Conservation (phyloP, 805 yeast genomes). For the Geotrichum ghanense region DNA sequence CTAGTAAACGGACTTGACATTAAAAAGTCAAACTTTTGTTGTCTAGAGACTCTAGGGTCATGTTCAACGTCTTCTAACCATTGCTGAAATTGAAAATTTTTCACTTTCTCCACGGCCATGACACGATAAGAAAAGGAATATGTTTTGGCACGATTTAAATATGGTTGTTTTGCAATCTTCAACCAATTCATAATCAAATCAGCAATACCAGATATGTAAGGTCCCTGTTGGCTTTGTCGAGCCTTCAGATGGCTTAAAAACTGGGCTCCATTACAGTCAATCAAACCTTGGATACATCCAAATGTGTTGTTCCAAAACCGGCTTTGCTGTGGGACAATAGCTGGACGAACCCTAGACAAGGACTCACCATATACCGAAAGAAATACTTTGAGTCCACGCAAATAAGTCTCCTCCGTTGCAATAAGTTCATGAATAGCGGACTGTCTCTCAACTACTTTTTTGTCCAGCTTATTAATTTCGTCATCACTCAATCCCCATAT, state of each 20-base stretch:
- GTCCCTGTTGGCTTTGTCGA: constrained; percentile 51
- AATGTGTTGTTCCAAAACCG: constrained; percentile 50
- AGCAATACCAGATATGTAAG: constrained; percentile 52
- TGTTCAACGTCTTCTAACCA: constrained; percentile 49
- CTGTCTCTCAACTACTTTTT: constrained; percentile 47
- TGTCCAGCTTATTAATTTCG: constrained; percentile 14
- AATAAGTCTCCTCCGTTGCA: constrained; percentile 56
- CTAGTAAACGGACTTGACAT: constrained; percentile 42
- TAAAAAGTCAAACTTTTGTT: constrained; percentile 35
- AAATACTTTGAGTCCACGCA: constrained; percentile 55
- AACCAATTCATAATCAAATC: constrained; percentile 58
- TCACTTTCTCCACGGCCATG: constrained; percentile 32
- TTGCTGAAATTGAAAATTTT: constrained; percentile 34
- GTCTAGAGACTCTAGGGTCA: constrained; percentile 32
- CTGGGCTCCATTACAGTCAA: constrained; percentile 41
- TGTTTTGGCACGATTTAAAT: constrained; percentile 45
- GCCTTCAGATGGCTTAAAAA: constrained; percentile 48
- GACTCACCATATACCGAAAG: constrained; percentile 43
- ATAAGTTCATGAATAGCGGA: constrained; percentile 68
- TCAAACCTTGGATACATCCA: constrained; percentile 42
- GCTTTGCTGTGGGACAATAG: constrained; percentile 37
- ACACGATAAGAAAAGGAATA: constrained; percentile 28
- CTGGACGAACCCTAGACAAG: constrained; percentile 29
- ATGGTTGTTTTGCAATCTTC: constrained; percentile 39
- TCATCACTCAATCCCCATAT: constrained; percentile 18